Evolutionary conservation across 495 filamentous ascomycete genomes (phyloP), one percentile per base, ranked within the genome.

Genomic region (Daldinia caldariorum): DNA sequence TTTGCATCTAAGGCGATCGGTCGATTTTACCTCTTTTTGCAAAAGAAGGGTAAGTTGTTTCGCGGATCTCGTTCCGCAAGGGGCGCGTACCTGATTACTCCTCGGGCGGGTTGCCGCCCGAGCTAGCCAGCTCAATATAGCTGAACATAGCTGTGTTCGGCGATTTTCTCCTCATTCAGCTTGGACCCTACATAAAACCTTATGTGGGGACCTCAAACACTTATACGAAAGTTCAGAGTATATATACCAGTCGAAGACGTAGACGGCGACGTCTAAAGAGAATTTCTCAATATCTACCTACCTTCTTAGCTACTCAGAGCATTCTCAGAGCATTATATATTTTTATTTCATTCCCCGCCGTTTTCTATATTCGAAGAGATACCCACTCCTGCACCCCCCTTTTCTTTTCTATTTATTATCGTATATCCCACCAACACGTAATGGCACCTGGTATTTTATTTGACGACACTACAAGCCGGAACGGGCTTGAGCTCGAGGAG

Each of bases 401-500:
- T n/a, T 55, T 56, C 41, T n/a, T 34, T 8, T 4, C 55, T 31
- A 12, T 26, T 18, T 38, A 41, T n/a, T 47, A 32, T 45, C 37
- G 22, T 45, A 50, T 31, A 59, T 12, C 13, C 37, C 56, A 56
- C 16, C 29, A 61, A 57, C 66, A 72, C 61, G 6, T 35, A 61
- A 77, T 77, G 75, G 73, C 73, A 49, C 73, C 75, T 31, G 70
- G 73, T 16, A 60, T 69, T 51, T 63, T 77, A 10, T 10, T 67
- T 8, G 75, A 77, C 32, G 75, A 75, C 10, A 74, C 71, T 62
- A 71, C 61, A 45, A 66, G 69, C n/a, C 83, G 87, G 31, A 85
- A 91, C 73, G 91, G 91, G 26, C 85, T 87, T 6, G 87, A 86
- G n/a, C 87, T 97, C n/a, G 92, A 95, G 76, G 85, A 86, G 32